phyloP scores from a whole-genome alignment of 139 green algal genomes.

The Helicosporidium sp. region DNA sequence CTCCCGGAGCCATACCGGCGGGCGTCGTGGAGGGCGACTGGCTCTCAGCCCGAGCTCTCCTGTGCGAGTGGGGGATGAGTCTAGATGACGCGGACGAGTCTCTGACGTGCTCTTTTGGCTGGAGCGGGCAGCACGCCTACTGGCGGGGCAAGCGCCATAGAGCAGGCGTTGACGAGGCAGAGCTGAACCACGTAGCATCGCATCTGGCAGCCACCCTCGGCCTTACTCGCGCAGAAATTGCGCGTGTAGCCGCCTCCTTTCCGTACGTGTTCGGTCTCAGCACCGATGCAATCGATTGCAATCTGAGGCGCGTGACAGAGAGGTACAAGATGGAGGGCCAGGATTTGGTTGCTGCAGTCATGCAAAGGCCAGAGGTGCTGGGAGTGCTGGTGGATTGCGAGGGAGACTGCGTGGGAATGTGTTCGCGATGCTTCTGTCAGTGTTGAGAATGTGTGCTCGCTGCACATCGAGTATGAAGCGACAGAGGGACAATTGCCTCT shows the following conservation, averaged over 20 bases:
- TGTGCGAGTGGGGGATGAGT: too few relatives aligned
- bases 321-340: conserved; percentile 20
- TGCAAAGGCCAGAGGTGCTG: conserved; percentile 17
- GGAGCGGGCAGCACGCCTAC: neutral
- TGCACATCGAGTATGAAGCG: neutral
- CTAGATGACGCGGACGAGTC: neutral
- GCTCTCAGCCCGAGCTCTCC: too few relatives aligned
- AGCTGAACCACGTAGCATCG: neutral
- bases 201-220: neutral
- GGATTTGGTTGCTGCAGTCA: conserved; percentile 11
- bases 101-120: neutral
- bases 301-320: conserved; percentile 15
- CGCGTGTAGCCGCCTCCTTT: neutral
- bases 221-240: neutral
- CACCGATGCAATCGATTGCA: conserved; percentile 8
- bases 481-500: neutral
- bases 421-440: conserved; percentile 23
- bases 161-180: neutral
- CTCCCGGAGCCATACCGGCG: too few relatives aligned
- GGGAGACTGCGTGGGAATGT: conserved; percentile 20
- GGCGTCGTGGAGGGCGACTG: too few relatives aligned
- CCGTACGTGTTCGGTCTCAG: conserved; percentile 4
- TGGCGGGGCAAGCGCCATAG: neutral
- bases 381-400: conserved; percentile 21
- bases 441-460: conserved; percentile 6